Percentiles rank a stretch among this genome's conserved stretches.
Evolutionary conservation across 202 grass and related monocot species (phyloP).

Genomic region (Dendrocalamus latiflorus): DNA sequence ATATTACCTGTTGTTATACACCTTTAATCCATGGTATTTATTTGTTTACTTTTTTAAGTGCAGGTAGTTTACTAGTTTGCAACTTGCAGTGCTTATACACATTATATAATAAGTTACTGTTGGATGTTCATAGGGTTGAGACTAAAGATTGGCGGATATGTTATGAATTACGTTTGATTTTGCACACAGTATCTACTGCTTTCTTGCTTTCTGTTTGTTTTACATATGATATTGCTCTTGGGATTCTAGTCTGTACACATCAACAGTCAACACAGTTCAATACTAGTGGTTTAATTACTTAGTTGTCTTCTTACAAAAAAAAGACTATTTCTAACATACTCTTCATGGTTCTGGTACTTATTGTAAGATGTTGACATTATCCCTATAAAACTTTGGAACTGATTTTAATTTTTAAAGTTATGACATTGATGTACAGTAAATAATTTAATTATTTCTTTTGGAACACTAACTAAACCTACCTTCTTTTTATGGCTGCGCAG

Average conservation of each 20-base stretch:
- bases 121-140: not conserved
- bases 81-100: not conserved
- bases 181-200: not conserved
- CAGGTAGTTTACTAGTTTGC: not conserved
- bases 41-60: not conserved
- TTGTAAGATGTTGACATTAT: not conserved
- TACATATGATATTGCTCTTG: not conserved
- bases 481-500: not conserved
- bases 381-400: not conserved
- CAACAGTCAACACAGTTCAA: not conserved
- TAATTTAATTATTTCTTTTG: not conserved
- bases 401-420: not conserved
- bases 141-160: not conserved
- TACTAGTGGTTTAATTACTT: not conserved
- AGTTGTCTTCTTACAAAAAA: not conserved
- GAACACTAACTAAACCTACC: not conserved
- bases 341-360: not conserved
- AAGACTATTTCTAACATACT: not conserved
- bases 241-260: not conserved
- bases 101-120: constrained; percentile 1
- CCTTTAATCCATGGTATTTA: constrained; percentile 6
- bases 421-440: not conserved
- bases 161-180: not conserved
- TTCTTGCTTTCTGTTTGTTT: not conserved
- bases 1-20: not conserved